These are phyloP conservation scores for Vicia sativa DNA, from an alignment of 306 rosid species.

Conservation along the genomic window DNA sequence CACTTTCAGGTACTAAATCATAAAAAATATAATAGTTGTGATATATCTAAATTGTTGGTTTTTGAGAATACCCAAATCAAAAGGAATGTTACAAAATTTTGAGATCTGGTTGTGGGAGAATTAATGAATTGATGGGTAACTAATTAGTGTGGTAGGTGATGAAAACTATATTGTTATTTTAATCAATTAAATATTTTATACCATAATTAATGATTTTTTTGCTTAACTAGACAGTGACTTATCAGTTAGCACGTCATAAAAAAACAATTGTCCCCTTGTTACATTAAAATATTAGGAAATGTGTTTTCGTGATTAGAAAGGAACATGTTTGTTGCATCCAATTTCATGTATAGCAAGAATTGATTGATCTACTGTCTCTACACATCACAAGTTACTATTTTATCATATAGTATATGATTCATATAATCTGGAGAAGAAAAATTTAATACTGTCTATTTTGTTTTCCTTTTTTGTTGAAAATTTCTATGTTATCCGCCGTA, in stretches of 20 bases:
- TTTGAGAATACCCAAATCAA: constrained; percentile 23
- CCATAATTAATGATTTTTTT: not conserved
- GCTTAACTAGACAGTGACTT: constrained; percentile 9
- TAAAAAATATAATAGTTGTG: not conserved
- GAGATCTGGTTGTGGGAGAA: constrained; percentile 36
- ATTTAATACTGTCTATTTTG: not conserved
- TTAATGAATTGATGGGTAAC: constrained; percentile 24
- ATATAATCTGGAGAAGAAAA: not conserved
- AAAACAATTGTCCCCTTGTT: not conserved
- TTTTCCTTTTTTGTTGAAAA: not conserved
- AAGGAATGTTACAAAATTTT: constrained; percentile 34
- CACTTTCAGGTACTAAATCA: constrained; percentile 73
- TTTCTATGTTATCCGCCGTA: not conserved
- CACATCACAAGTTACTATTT: not conserved
- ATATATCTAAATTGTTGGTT: constrained; percentile 16
- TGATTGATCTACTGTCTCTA: too few relatives aligned
- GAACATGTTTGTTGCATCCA: constrained; percentile 26
- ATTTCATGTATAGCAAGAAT: not conserved
- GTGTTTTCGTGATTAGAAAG: constrained; percentile 42
- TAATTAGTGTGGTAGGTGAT: constrained; percentile 17
- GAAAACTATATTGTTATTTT: not conserved
- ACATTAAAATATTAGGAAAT: constrained; percentile 22
- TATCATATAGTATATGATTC: not conserved
- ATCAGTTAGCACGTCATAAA: constrained; percentile 38
- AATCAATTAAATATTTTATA: not conserved